Evolutionary conservation across 108 stramenopile species (phyloP).

Genomic region (Nitzschia sp.): DNA sequence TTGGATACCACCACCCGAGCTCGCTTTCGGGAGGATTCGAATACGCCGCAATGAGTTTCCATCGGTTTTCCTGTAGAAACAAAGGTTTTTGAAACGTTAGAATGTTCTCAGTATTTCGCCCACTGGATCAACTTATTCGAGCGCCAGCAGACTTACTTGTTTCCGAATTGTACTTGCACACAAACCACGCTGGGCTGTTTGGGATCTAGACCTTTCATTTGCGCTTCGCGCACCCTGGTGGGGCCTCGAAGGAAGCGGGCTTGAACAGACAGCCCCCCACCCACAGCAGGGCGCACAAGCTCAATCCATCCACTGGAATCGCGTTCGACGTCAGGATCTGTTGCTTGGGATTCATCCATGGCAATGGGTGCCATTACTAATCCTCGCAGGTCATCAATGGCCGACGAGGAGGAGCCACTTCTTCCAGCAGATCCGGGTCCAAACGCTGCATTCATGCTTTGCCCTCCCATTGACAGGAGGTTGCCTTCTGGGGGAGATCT

Average conservation of each 20-base stretch:
- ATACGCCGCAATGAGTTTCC: conserved; percentile 58
- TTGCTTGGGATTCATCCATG: conserved; percentile 36
- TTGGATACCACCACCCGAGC: conserved; percentile 30
- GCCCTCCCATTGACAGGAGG: conserved; percentile 25
- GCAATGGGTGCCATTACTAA: conserved; percentile 81
- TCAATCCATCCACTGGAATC: conserved; percentile 67
- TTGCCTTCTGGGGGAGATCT: conserved; percentile 11
- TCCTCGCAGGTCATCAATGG: conserved; percentile 66
- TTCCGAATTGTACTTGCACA: conserved; percentile 72
- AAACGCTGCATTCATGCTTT: not conserved
- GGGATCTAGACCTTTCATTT: conserved; percentile 58
- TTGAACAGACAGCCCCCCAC: conserved; percentile 66
- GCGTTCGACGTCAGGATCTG: conserved; percentile 45
- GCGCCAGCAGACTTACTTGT: conserved; percentile 54
- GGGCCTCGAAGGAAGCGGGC: conserved; percentile 67
- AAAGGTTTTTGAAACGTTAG: conserved; percentile 5
- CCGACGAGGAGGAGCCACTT: conserved; percentile 10
- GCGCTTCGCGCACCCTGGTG: conserved; percentile 43
- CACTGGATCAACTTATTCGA: not conserved
- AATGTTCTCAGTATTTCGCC: not conserved
- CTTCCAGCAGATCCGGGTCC: conserved; percentile 5
- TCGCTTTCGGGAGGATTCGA: conserved; percentile 59
- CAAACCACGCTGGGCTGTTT: conserved; percentile 57
- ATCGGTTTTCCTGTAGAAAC: conserved; percentile 50
- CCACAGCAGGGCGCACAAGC: conserved; percentile 72